phyloP scores from a whole-genome alignment of 768 basidiomycete genomes.

The Suillus occidentalis region DNA sequence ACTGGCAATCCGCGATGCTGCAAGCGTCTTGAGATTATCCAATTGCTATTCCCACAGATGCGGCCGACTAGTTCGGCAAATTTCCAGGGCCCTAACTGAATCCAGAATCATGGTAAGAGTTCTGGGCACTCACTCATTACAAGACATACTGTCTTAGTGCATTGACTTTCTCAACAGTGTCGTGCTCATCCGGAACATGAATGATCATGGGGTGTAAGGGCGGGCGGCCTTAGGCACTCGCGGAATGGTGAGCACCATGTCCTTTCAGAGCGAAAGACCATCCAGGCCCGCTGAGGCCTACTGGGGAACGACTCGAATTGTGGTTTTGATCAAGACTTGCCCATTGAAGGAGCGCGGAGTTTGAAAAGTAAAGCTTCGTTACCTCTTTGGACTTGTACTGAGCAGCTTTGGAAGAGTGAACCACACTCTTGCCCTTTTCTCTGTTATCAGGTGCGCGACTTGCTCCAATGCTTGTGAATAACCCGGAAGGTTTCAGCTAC shows the following conservation, averaged over 20 bases:
- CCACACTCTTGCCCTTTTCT: constrained; percentile 1
- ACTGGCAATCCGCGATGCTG: background rate
- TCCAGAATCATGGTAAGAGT: background rate
- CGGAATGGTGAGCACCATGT: background rate
- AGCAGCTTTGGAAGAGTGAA: background rate
- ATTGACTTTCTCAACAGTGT: background rate
- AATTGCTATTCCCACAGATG: background rate
- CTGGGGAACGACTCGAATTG: background rate
- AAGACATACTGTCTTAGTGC: background rate
- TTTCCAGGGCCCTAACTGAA: background rate
- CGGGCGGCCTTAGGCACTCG: background rate
- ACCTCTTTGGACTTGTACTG: background rate
- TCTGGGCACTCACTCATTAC: background rate
- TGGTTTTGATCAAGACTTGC: background rate
- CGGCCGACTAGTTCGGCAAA: no score
- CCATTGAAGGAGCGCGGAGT: background rate
- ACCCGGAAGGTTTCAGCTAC: no score
- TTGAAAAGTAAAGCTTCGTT: background rate
- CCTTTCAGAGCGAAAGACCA: background rate
- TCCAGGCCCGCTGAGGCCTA: background rate
- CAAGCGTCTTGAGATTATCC: background rate
- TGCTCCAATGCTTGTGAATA: no score
- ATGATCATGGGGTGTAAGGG: background rate
- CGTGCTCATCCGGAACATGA: background rate
- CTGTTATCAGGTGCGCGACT: background rate